Percentiles rank a stretch among this genome's conserved stretches.
Conservation (phyloP, 2,329 filamentous ascomycete species). For the Xylariaceae sp. region DNA sequence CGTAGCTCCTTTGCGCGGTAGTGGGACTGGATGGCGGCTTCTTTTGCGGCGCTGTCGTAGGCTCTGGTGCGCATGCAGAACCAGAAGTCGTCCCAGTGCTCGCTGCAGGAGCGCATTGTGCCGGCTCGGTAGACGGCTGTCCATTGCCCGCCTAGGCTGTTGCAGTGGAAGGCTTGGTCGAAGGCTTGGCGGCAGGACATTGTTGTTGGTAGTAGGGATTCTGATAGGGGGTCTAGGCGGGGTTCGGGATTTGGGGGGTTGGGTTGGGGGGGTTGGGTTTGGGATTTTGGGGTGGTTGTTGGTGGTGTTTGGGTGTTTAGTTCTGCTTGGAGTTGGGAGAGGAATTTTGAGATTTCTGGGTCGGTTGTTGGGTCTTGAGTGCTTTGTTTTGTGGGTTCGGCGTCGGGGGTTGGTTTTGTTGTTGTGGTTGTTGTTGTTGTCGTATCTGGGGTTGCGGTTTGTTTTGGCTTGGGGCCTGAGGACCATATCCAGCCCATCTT, state of each 20-base stretch:
- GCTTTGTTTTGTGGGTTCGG: background rate
- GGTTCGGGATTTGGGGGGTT: constrained; percentile 5
- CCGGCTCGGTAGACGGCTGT: constrained; percentile 88
- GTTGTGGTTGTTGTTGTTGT: background rate
- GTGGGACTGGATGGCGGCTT: constrained; percentile 59
- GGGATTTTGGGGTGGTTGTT: background rate
- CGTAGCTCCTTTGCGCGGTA: constrained; percentile 63
- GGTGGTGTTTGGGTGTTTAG: constrained; percentile 22
- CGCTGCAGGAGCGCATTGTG: constrained; percentile 67
- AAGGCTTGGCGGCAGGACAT: constrained; percentile 91
- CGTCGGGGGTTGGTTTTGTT: background rate
- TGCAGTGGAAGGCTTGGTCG: constrained; percentile 91
- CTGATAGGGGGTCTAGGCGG: constrained; percentile 49
- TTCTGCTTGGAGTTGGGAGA: constrained; percentile 37
- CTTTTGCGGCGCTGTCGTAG: constrained; percentile 56
- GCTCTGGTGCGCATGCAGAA: constrained; percentile 88
- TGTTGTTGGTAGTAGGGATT: constrained; percentile 68
- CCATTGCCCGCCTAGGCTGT: constrained; percentile 86
- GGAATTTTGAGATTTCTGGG: constrained; percentile 53
- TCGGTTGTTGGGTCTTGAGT: constrained; percentile 34
- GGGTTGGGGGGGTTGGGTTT: constrained; percentile 24
- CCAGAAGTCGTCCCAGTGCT: constrained; percentile 93
- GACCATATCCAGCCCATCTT: constrained; percentile 54
- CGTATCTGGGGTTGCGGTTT: background rate
- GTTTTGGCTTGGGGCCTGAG: constrained; percentile 12